Evolutionary conservation across 2,329 filamentous ascomycete genomes (phyloP), one percentile per base, ranked within the genome.

Genomic region (Trichoderma asperellum): DNA sequence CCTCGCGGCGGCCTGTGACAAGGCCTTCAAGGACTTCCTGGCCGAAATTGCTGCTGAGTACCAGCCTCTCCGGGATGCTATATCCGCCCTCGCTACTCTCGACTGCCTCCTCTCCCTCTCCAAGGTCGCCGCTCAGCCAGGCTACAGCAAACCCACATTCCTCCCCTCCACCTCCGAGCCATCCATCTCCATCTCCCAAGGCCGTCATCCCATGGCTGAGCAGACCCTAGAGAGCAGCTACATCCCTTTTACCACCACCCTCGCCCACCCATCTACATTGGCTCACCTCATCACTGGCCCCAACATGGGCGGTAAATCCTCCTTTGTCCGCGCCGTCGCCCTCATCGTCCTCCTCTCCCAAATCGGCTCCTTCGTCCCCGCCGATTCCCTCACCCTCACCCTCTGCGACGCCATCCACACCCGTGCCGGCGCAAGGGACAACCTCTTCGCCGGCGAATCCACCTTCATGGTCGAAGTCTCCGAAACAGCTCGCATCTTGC

Each of bases 231-330:
- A 95, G 4, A 89, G 92, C 73, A 86, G 89, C 63, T 99, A 98
- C 80, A 97, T 99, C 69, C 95, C 96, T 58, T 99, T 99, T 80
- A 88, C 91, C 75, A 91, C 93, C 12, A 82, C 87, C 2, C 87
- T 98, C 58, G 86, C 88, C n/a, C 86, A 89, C 3, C 86, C 88
- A 1, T 77, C 84, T 0, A 87, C 89, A 0, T 86, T 92, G 6
- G 93, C 93, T 2, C 88, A 97, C 73, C 90, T 98, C 68, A 91
- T 99, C 75, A 99, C 96, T 0, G 96, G 96, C 0, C 96, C 96
- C 35, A 99, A 99, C 82, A 99, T 99, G 96, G 96, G 96, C 75
- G 96, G 96, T 68, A 99, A 99, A 78, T 97, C 93, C n/a, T 96
- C 92, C 69, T 99, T 97, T 79, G 95, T 99, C 27, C 93, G 96